Percentiles rank a stretch among this genome's conserved stretches.
Evolutionary conservation across 2,329 filamentous ascomycete species (phyloP).

Genomic region (Aspergillus sclerotialis): DNA sequence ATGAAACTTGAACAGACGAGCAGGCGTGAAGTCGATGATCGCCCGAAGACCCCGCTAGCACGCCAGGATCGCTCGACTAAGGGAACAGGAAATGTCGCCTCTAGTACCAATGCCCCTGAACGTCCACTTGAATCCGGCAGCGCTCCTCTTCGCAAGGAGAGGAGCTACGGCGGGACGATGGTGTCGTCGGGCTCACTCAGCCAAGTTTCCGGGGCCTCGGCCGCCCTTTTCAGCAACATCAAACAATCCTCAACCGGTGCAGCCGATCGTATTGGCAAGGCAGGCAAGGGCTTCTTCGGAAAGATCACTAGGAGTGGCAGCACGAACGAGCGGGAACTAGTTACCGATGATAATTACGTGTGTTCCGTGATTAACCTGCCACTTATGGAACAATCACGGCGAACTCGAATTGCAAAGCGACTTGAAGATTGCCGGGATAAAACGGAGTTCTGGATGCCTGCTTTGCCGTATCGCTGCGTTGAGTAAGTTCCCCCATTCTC

Average conservation of each 20-base stretch:
- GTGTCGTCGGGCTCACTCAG: slow-evolving; percentile 40
- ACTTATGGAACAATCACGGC: slow-evolving; percentile 80
- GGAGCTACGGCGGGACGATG: slow-evolving; percentile 27
- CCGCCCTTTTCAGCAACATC: slow-evolving; percentile 64
- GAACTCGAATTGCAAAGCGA: slow-evolving; percentile 83
- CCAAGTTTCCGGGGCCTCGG: slow-evolving; percentile 49
- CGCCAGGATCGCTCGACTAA: slow-evolving; percentile 62
- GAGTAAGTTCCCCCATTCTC: slow-evolving; percentile 48
- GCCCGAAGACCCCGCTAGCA: slow-evolving; percentile 57
- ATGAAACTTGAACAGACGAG: slow-evolving; percentile 31
- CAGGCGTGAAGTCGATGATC: slow-evolving; percentile 31
- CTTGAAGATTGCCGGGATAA: slow-evolving; percentile 85
- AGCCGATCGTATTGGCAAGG: slow-evolving; percentile 62
- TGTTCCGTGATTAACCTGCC: slow-evolving; percentile 80
- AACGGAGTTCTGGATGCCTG: slow-evolving; percentile 98
- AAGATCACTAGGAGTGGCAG: slow-evolving; percentile 66
- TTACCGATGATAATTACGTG: slow-evolving; percentile 78
- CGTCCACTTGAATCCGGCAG: slow-evolving; percentile 37
- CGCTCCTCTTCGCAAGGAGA: slow-evolving; percentile 27
- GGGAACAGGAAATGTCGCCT: slow-evolving; percentile 58
- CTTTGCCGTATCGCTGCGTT: slow-evolving; percentile 89
- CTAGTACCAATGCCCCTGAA: slow-evolving; percentile 68
- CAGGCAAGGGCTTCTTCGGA: slow-evolving; percentile 75
- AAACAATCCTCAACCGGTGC: slow-evolving; percentile 66
- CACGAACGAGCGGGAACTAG: slow-evolving; percentile 57